These are phyloP conservation scores for Trichothecium roseum DNA, from an alignment of 2,329 filamentous ascomycete species.

Conservation along the genomic window DNA sequence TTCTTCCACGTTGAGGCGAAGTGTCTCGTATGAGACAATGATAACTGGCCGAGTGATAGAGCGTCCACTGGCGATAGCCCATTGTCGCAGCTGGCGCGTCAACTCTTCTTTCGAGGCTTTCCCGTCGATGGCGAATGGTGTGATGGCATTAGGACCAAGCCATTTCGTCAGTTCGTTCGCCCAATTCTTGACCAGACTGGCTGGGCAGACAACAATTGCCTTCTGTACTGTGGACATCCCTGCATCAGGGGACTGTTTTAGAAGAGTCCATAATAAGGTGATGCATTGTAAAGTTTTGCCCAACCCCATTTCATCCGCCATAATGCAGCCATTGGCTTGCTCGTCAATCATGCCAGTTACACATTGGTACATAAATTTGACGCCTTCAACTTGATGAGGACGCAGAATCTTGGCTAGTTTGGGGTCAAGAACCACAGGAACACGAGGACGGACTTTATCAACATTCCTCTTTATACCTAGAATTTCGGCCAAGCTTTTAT, in stretches of 20 bases:
- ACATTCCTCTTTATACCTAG: conserved; percentile 87
- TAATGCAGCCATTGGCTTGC: conserved; percentile 94
- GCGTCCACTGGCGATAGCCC: conserved; percentile 87
- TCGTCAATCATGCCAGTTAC: conserved; percentile 92
- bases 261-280: conserved; percentile 86
- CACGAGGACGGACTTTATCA: conserved; percentile 67
- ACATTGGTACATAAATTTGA: conserved; percentile 93
- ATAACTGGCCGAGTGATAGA: conserved; percentile 84
- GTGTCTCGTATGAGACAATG: conserved; percentile 95
- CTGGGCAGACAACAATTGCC: conserved; percentile 92
- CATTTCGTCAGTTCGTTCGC: conserved; percentile 95
- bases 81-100: conserved; percentile 81
- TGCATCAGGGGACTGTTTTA: conserved; percentile 94
- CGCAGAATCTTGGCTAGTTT: conserved; percentile 78
- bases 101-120: conserved; percentile 94
- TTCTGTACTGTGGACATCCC: conserved; percentile 92
- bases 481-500: conserved; percentile 93
- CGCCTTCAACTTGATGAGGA: conserved; percentile 95
- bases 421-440: conserved; percentile 97
- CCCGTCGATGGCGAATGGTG: conserved; percentile 90
- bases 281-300: conserved; percentile 98
- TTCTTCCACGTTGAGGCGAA: conserved; percentile 83
- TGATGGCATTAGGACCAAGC: conserved; percentile 85
- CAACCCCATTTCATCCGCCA: conserved; percentile 98
- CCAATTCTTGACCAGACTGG: conserved; percentile 95